These are phyloP conservation scores for Avena atlantica DNA, from an alignment of 176 grass and related monocot species.

Conservation along the genomic window DNA sequence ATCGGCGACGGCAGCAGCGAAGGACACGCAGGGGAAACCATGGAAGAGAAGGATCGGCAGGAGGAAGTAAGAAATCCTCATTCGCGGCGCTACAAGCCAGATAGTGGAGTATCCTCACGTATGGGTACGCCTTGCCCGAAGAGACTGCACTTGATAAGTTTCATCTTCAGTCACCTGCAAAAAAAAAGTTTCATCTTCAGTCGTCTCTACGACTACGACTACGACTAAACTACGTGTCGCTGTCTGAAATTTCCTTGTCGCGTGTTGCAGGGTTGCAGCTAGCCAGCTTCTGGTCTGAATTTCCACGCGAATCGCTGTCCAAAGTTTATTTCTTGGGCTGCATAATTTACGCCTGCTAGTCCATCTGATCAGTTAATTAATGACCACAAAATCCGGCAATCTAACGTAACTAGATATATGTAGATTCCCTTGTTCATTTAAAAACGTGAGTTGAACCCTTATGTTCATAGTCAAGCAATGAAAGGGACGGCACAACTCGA, in stretches of 20 bases:
- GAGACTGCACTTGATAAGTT: background rate
- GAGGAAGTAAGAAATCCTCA: background rate
- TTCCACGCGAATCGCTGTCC: background rate
- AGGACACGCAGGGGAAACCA: background rate
- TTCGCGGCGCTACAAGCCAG: background rate
- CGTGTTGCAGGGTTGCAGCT: background rate
- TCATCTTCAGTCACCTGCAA: background rate
- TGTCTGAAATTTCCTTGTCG: background rate
- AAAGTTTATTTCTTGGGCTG: background rate
- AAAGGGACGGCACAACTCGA: background rate
- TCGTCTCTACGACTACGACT: constrained; percentile 3
- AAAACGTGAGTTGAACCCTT: background rate
- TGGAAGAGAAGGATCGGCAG: background rate
- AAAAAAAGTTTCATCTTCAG: too few relatives aligned
- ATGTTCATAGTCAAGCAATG: background rate
- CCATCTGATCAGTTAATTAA: background rate
- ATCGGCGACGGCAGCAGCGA: background rate
- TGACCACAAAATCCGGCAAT: background rate
- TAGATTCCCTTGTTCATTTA: background rate
- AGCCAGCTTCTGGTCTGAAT: background rate
- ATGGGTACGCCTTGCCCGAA: background rate
- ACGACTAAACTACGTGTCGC: background rate
- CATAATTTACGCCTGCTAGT: background rate
- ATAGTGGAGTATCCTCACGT: background rate
- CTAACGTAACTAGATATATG: background rate